Percentiles rank a stretch among this genome's conserved stretches.
Conservation (phyloP, 2,329 filamentous ascomycete genomes). For the Cladophialophora carrionii region DNA sequence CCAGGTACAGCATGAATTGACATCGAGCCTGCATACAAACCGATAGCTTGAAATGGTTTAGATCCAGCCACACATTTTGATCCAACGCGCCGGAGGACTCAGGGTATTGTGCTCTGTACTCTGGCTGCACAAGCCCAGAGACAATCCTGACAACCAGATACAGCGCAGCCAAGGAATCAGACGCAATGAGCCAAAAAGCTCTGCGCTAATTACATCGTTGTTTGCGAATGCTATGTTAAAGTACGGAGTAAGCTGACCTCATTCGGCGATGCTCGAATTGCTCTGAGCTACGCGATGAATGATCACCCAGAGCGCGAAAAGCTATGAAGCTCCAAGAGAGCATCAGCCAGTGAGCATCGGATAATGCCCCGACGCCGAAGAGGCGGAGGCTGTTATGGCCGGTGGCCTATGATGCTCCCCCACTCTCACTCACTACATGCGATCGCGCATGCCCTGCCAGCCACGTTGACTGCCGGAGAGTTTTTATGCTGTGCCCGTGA, state of each 20-base stretch:
- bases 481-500: conserved; percentile 14
- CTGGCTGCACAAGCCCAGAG: background rate
- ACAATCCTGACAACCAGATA: background rate
- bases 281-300: background rate
- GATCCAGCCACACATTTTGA: background rate
- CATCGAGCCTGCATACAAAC: conserved; percentile 7
- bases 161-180: background rate
- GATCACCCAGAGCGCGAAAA: background rate
- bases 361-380: background rate
- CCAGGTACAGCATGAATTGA: conserved; percentile 6
- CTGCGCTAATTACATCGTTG: background rate
- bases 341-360: conserved; percentile 8
- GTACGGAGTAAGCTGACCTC: background rate
- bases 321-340: background rate
- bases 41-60: background rate
- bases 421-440: background rate
- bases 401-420: background rate
- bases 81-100: background rate
- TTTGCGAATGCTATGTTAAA: background rate
- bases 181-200: background rate
- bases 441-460: conserved; percentile 5
- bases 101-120: background rate
- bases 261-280: conserved; percentile 1
- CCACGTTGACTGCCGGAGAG: conserved; percentile 4
- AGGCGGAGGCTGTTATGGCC: conserved; percentile 7